Conservation (phyloP, 176 grass and related monocot species). For the Aegilops sharonensis region DNA sequence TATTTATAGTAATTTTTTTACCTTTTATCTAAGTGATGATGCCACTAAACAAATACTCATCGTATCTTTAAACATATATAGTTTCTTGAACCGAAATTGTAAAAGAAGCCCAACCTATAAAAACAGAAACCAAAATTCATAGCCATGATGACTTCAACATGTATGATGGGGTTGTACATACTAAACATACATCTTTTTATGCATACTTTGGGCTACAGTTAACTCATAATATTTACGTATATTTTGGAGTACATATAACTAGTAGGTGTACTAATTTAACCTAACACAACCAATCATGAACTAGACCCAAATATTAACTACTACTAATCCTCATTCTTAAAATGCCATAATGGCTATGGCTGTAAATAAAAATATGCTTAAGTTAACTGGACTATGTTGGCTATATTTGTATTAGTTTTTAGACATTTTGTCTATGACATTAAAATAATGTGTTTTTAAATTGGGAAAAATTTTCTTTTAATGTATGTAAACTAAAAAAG, state of each 20-base stretch:
- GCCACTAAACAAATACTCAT: background rate
- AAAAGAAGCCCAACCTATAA: background rate
- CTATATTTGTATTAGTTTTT: background rate
- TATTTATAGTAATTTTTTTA: background rate
- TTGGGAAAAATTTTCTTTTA: background rate
- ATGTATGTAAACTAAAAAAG: background rate
- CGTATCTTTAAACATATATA: too few species aligned
- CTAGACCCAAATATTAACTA: background rate
- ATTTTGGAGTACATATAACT: background rate
- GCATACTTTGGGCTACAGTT: background rate
- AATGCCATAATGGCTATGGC: background rate
- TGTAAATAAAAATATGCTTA: background rate
- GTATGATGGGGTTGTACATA: background rate
- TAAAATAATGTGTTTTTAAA: background rate
- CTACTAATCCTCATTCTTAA: background rate
- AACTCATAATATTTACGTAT: too few species aligned
- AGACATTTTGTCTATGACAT: background rate
- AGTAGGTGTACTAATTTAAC: background rate
- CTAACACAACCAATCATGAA: too few species aligned
- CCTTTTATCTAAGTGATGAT: background rate
- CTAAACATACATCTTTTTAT: background rate
- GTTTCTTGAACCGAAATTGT: background rate
- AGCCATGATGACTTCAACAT: background rate
- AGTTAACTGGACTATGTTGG: background rate
- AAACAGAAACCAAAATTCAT: background rate